phyloP scores from a whole-genome alignment of 2,329 filamentous ascomycete genomes.

The Paraphaeosphaeria minitans region DNA sequence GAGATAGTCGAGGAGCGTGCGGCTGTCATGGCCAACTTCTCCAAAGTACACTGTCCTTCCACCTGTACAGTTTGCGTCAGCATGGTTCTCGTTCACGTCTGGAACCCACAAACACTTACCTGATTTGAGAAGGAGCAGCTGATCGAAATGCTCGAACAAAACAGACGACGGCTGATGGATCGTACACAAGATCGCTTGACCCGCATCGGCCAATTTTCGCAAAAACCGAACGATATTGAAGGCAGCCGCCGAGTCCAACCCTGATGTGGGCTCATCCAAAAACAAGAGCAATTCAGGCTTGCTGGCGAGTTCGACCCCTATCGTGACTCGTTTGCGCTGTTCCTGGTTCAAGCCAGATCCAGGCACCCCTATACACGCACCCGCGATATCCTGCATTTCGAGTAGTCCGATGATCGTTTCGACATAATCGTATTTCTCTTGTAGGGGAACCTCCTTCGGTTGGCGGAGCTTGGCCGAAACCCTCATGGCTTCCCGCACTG shows the following conservation, averaged over 20 bases:
- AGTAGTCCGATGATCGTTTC: slow-evolving; percentile 67
- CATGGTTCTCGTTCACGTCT: neutral
- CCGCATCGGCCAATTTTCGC: slow-evolving; percentile 67
- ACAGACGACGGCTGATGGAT: slow-evolving; percentile 73
- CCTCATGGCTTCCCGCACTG: slow-evolving; percentile 67
- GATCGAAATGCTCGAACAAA: slow-evolving; percentile 70
- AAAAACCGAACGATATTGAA: slow-evolving; percentile 69
- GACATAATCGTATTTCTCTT: slow-evolving; percentile 69
- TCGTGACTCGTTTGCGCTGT: slow-evolving; percentile 70
- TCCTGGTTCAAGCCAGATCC: slow-evolving; percentile 60
- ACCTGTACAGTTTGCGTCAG: neutral
- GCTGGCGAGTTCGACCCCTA: slow-evolving; percentile 64
- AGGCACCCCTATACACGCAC: slow-evolving; percentile 66
- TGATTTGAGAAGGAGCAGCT: slow-evolving; percentile 66
- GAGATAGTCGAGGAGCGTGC: slow-evolving; percentile 56
- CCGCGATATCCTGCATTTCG: slow-evolving; percentile 68
- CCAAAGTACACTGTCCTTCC: slow-evolving; percentile 72
- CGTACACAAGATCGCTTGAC: slow-evolving; percentile 71
- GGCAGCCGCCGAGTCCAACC: slow-evolving; percentile 71
- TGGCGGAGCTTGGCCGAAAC: slow-evolving; percentile 69
- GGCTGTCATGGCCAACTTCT: slow-evolving; percentile 54
- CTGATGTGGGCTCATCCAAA: slow-evolving; percentile 78
- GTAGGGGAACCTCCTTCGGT: slow-evolving; percentile 60
- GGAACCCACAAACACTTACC: slow-evolving; percentile 46
- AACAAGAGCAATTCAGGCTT: slow-evolving; percentile 77